phyloP scores from a whole-genome alignment of 192 early-diverging fungal genomes.

The Coemansia sp. region DNA sequence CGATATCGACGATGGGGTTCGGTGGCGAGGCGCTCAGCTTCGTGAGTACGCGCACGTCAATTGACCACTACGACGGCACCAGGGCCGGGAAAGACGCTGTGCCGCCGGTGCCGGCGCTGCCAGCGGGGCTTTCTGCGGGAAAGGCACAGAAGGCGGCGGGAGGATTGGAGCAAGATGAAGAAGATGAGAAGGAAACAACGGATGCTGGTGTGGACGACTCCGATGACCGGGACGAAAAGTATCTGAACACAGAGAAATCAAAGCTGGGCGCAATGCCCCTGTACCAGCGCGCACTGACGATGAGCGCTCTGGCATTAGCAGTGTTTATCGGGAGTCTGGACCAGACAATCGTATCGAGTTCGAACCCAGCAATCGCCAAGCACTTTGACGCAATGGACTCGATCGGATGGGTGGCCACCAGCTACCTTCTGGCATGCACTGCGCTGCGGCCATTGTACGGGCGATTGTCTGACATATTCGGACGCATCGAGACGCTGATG shows the following conservation, averaged over 20 bases:
- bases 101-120: not conserved
- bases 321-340: constrained; percentile 43
- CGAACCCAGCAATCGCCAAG: constrained; percentile 58
- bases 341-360: constrained; percentile 69
- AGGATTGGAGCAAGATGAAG: not conserved
- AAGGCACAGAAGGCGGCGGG: not conserved
- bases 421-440: constrained; percentile 66
- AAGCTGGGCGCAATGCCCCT: constrained; percentile 24
- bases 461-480: constrained; percentile 82
- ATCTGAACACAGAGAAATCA: constrained; percentile 15
- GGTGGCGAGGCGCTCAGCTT: not conserved
- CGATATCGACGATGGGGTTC: not conserved
- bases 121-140: not conserved
- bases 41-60: not conserved
- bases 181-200: not conserved
- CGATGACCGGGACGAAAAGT: constrained; percentile 17
- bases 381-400: constrained; percentile 58
- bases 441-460: constrained; percentile 79
- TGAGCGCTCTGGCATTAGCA: constrained; percentile 42
- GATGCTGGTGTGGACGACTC: not conserved
- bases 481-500: constrained; percentile 59
- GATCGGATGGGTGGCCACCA: constrained; percentile 74
- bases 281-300: constrained; percentile 19
- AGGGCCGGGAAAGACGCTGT: not conserved
- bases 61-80: constrained; percentile 1